These are phyloP conservation scores for Paracorniculantispora psalliotae DNA, from an alignment of 2,329 filamentous ascomycete species.

Conservation along the genomic window DNA sequence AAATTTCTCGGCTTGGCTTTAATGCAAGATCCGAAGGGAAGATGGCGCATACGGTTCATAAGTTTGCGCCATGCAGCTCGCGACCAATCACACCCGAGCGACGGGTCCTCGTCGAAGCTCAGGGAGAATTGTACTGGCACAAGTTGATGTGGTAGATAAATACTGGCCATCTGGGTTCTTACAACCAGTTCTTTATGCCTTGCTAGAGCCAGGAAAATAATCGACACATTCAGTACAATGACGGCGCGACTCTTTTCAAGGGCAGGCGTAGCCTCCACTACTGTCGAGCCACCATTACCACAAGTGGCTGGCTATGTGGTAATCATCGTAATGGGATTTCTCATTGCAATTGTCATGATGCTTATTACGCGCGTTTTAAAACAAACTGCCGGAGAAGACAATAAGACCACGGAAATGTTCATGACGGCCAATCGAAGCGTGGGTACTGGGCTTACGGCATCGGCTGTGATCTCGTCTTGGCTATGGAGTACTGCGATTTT, in stretches of 20 bases:
- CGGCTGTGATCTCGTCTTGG: conserved; percentile 51
- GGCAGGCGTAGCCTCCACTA: neutral
- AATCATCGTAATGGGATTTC: conserved; percentile 29
- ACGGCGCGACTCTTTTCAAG: neutral
- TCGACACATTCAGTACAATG: neutral
- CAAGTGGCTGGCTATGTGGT: conserved; percentile 29
- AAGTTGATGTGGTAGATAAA: neutral
- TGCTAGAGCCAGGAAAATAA: neutral
- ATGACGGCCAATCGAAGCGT: conserved; percentile 50
- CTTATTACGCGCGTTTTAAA: conserved; percentile 42
- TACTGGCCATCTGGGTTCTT: neutral
- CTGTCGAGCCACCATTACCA: conserved; percentile 21
- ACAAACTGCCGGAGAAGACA: conserved; percentile 45
- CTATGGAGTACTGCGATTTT: conserved; percentile 50
- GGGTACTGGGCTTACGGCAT: conserved; percentile 46
- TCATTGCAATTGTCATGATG: conserved; percentile 39
- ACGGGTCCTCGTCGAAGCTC: neutral
- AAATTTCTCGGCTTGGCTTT: neutral
- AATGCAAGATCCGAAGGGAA: neutral
- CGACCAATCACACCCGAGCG: neutral
- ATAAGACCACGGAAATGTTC: conserved; percentile 50
- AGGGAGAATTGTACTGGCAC: no score
- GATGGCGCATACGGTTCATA: neutral
- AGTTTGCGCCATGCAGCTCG: neutral
- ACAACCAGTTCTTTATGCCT: neutral